Percentiles rank a stretch among this genome's conserved stretches.
Conservation (phyloP, 176 grass and related monocot genomes). For the Coix lacrymajobi region DNA sequence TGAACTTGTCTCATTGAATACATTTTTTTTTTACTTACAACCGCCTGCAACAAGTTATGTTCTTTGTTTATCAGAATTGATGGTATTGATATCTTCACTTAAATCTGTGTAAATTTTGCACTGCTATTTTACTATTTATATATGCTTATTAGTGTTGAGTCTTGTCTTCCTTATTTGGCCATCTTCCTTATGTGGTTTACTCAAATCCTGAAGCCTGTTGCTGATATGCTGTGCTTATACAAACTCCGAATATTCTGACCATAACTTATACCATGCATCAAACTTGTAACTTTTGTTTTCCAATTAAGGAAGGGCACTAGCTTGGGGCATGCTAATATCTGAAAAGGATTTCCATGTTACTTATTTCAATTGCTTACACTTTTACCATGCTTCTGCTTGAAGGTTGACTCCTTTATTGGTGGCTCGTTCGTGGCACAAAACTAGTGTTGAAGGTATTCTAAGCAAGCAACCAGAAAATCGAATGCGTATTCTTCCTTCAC, state of each 20-base stretch:
- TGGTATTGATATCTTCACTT: neutral
- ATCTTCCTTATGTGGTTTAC: neutral
- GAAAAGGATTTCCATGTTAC: neutral
- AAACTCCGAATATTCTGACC: neutral
- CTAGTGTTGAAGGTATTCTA: slow-evolving; percentile 57
- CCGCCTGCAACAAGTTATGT: neutral
- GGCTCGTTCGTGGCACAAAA: slow-evolving; percentile 94
- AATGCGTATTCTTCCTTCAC: slow-evolving; percentile 59
- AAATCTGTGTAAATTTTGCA: neutral
- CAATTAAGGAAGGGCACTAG: neutral
- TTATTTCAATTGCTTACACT: slow-evolving; percentile 20
- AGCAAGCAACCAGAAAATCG: slow-evolving; percentile 62
- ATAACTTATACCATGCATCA: neutral
- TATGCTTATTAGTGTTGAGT: neutral
- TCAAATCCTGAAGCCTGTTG: neutral
- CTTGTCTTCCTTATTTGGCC: neutral
- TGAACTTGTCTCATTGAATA: neutral
- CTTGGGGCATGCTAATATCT: neutral
- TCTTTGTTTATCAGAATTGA: slow-evolving; percentile 3
- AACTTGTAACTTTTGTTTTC: neutral
- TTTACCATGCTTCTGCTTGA: slow-evolving; percentile 21
- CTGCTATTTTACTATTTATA: neutral
- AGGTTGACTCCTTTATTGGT: slow-evolving; percentile 92
- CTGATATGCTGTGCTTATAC: neutral
- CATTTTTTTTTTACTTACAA: neutral